Base-by-base conservation (phyloP, 2,329 filamentous ascomycete genomes). In the Pestalotiopsis sp. region DNA sequence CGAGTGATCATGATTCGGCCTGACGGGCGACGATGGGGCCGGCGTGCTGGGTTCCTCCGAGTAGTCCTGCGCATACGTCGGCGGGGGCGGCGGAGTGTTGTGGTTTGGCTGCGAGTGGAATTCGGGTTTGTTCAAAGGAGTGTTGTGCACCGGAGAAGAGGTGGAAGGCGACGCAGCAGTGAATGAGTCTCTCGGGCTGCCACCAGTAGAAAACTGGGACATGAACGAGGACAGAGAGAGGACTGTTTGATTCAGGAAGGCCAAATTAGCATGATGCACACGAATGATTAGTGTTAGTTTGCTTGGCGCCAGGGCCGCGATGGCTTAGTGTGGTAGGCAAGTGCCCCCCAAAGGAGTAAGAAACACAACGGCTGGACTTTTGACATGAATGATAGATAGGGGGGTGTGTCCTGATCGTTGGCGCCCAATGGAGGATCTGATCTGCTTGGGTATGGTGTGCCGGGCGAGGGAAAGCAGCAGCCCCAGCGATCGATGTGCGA, bases 211-310 rank as follows among this genome's bases (percentile, higher is more conserved):
- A 84, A 93, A 91, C 82, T 91, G 90, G 80, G 92, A 94, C 88
- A 97, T 95, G 82, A 97, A 97, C 75, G 94, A 97, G 75, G 94
- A 86, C 82, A 97, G 97, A 75, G 94, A 97, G 75, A 94, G 86
- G 68, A 97, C 94, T 97, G 69, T 79, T 72, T 67, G 68, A 70
- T 76, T 72, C 67, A 71, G 69, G 71, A 66, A 66, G 49, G 64
- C 69, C 68, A 71, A 67, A 75, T 81, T 79, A 81, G 79, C 73
- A 78, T 72, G 72, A 76, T 64, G 69, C 73, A 68, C 69, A 70
- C 66, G 64, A 68, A 23, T 49, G 57, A 58, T 66, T 64, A 71
- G 49, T 36, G 31, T 68, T 69, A 68, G 23, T 17, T 49, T 65
- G 62, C 62, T 68, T 69, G 41, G 66, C 66, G 65, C 65, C 31